Percentiles rank a stretch among this genome's conserved stretches.
Conservation (phyloP, 2,329 filamentous ascomycete genomes). For the Hysterium pulicare region DNA sequence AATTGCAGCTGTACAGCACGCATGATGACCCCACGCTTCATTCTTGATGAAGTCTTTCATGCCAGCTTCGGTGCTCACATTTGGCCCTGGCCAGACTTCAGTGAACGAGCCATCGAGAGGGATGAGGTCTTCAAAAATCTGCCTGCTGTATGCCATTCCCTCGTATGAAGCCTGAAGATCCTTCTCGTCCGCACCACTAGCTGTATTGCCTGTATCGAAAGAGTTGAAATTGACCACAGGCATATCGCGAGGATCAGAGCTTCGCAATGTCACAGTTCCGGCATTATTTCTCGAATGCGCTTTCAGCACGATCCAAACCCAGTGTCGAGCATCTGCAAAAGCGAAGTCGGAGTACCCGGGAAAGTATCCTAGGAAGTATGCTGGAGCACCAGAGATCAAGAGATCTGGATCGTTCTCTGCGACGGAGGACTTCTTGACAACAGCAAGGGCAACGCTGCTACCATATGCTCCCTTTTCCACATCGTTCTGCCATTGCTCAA, state of each 20-base stretch:
- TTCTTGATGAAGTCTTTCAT: constrained; percentile 32
- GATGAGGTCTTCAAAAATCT: constrained; percentile 36
- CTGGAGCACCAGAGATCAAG: constrained; percentile 54
- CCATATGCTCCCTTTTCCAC: constrained; percentile 45
- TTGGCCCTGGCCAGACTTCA: constrained; percentile 49
- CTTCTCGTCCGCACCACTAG: constrained; percentile 41
- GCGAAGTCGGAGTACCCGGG: constrained; percentile 37
- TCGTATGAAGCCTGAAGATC: constrained; percentile 55
- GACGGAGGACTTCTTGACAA: constrained; percentile 42
- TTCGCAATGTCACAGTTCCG: constrained; percentile 60
- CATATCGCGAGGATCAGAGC: constrained; percentile 60
- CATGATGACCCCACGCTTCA: constrained; percentile 46
- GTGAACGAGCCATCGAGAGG: constrained; percentile 44
- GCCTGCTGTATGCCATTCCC: constrained; percentile 52
- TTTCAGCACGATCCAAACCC: constrained; percentile 53
- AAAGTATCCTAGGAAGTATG: constrained; percentile 55
- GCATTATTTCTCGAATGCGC: constrained; percentile 59
- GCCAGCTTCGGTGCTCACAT: constrained; percentile 42
- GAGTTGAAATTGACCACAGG: constrained; percentile 54
- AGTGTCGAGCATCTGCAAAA: constrained; percentile 35
- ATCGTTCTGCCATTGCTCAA: constrained; percentile 36
- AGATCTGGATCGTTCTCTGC: constrained; percentile 51
- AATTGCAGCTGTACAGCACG: constrained; percentile 54
- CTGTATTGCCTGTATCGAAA: constrained; percentile 41
- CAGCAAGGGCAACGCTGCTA: constrained; percentile 51